Evolutionary conservation across 129 eudicot species (phyloP).

Genomic region (Saussurea involucrata): DNA sequence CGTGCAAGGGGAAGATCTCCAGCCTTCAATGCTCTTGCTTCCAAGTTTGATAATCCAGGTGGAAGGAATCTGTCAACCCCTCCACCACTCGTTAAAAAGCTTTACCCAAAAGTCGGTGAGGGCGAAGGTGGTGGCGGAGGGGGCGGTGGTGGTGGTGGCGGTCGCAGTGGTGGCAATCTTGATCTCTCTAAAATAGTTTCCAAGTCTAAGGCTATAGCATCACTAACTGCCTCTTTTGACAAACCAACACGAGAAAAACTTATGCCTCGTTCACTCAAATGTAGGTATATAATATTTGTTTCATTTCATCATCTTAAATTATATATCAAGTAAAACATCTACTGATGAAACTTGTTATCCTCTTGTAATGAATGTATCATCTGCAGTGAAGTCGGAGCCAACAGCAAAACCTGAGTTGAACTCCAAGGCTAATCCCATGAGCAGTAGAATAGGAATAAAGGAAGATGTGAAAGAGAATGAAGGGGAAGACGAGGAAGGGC

Average conservation of each 20-base stretch:
- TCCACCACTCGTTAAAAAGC: constrained; percentile 66
- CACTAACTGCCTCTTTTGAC: constrained; percentile 55
- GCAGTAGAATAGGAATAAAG: constrained; percentile 38
- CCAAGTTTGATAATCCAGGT: constrained; percentile 67
- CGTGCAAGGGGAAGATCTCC: constrained; percentile 96
- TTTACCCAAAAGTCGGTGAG: constrained; percentile 39
- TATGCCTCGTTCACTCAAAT: constrained; percentile 68
- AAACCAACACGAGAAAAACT: constrained; percentile 45
- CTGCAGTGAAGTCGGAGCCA: constrained; percentile 45
- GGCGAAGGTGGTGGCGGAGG: not conserved
- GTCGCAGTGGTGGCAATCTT: constrained; percentile 6
- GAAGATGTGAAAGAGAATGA: constrained; percentile 71
- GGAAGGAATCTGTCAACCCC: constrained; percentile 86
- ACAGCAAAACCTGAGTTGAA: constrained; percentile 41
- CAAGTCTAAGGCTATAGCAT: constrained; percentile 63
- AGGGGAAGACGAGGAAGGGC: constrained; percentile 71
- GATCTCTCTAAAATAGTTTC: constrained; percentile 44
- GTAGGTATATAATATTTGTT: constrained; percentile 38
- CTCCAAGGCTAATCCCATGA: constrained; percentile 42
- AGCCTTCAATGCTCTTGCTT: constrained; percentile 90
- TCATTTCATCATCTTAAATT: not conserved
- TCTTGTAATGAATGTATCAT: not conserved
- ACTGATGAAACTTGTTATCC: not conserved
- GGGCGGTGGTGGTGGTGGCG: not conserved
- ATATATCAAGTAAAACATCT: not conserved